Evolutionary conservation across 768 basidiomycete species (phyloP).

Genomic region (Boletus speciosus): DNA sequence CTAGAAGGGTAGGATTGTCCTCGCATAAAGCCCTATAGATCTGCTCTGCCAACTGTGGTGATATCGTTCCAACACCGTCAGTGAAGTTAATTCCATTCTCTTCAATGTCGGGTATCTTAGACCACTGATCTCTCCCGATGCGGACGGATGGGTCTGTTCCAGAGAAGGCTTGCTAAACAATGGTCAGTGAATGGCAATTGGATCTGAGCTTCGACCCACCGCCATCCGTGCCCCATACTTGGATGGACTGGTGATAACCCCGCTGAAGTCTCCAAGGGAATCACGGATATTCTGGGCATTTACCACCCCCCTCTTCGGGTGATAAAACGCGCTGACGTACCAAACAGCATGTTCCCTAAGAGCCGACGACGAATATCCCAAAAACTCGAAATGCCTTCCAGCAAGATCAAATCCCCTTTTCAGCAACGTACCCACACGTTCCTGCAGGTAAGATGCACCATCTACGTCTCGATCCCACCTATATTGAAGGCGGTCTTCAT

Average conservation of each 20-base stretch:
- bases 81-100: slow-evolving; percentile 50
- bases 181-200: slow-evolving; percentile 2
- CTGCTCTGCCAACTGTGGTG: slow-evolving; percentile 48
- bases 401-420: slow-evolving; percentile 67
- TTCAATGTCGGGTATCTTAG: slow-evolving; percentile 56
- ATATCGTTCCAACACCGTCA: slow-evolving; percentile 81
- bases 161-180: slow-evolving; percentile 65
- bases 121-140: slow-evolving; percentile 57
- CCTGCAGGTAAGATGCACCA: slow-evolving; percentile 48
- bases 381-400: slow-evolving; percentile 70
- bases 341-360: slow-evolving; percentile 79
- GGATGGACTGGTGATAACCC: slow-evolving; percentile 58
- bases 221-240: slow-evolving; percentile 81
- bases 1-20: slow-evolving; percentile 35
- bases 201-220: slow-evolving; percentile 10
- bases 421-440: slow-evolving; percentile 56
- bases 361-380: slow-evolving; percentile 79
- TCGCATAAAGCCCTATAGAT: slow-evolving; percentile 59
- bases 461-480: slow-evolving; percentile 70
- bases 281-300: slow-evolving; percentile 57
- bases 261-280: slow-evolving; percentile 65
- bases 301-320: slow-evolving; percentile 42
- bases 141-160: slow-evolving; percentile 72
- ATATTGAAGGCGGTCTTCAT: slow-evolving; percentile 75
- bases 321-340: slow-evolving; percentile 67